Conservation (phyloP, 257 asterid species). For the Scutellaria galericulata region DNA sequence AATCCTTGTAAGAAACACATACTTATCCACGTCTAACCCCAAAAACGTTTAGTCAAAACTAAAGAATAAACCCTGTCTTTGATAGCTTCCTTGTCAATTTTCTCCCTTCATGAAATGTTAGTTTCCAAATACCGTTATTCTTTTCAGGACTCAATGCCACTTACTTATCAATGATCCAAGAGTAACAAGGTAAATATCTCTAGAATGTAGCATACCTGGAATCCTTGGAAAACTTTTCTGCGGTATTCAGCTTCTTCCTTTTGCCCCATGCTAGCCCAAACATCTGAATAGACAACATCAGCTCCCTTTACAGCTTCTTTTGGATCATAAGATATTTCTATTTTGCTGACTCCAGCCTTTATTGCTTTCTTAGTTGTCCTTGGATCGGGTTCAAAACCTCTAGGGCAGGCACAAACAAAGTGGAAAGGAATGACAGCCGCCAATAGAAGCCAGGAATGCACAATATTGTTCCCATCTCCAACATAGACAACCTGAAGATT, state of each 20-base stretch:
- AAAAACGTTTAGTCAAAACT: too few species aligned
- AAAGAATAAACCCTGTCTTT: too few species aligned
- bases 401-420: conserved; percentile 90
- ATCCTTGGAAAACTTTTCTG: conserved; percentile 79
- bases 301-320: conserved; percentile 95
- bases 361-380: conserved; percentile 68
- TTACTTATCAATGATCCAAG: background rate
- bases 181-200: background rate
- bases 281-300: conserved; percentile 93
- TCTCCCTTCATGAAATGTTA: too few species aligned
- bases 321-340: conserved; percentile 79
- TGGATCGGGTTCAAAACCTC: conserved; percentile 86
- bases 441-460: conserved; percentile 89
- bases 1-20: too few species aligned
- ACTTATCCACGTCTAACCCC: too few species aligned
- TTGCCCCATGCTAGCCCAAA: conserved; percentile 99
- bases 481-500: conserved; percentile 82
- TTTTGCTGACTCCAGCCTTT: conserved; percentile 79
- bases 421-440: conserved; percentile 91
- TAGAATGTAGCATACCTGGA: conserved; percentile 65
- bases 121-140: too few species aligned
- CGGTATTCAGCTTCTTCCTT: conserved; percentile 98
- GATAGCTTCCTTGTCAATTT: too few species aligned
- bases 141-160: too few species aligned
- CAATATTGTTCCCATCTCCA: conserved; percentile 97